Evolutionary conservation across 2,329 filamentous ascomycete genomes (phyloP).

Genomic region (Myotisia sp.): DNA sequence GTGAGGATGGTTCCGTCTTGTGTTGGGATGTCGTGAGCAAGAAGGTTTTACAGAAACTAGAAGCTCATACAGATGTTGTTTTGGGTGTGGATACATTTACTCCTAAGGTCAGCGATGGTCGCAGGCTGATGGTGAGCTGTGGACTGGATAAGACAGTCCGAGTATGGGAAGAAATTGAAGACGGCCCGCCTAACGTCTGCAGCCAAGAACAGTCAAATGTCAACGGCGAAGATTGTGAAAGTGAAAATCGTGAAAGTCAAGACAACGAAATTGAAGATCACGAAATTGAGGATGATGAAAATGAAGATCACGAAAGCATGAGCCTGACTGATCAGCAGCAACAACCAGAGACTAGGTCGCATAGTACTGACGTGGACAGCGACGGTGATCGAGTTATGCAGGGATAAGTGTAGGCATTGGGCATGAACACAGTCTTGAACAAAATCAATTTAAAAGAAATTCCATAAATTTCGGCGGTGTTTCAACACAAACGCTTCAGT

Average conservation of each 20-base stretch:
- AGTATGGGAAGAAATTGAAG: conserved; percentile 40
- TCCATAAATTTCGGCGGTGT: too few relatives aligned
- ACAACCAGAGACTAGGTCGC: neutral
- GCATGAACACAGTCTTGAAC: too few relatives aligned
- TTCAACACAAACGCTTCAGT: too few relatives aligned
- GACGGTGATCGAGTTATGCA: conserved; percentile 2
- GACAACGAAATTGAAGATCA: neutral
- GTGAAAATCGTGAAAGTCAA: neutral
- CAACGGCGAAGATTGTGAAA: neutral
- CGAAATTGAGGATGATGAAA: neutral
- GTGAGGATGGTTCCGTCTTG: conserved; percentile 67
- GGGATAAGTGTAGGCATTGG: too few relatives aligned
- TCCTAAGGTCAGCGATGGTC: conserved; percentile 34
- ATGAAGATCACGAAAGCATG: neutral
- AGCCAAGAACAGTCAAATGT: too few relatives aligned
- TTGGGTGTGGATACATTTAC: conserved; percentile 41
- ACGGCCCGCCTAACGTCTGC: too few relatives aligned
- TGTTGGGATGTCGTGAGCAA: conserved; percentile 88
- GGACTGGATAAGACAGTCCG: conserved; percentile 48
- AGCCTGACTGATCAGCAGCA: neutral
- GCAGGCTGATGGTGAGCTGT: conserved; percentile 43
- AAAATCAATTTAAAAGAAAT: too few relatives aligned
- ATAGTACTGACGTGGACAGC: neutral
- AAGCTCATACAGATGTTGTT: conserved; percentile 44
- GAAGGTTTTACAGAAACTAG: conserved; percentile 55